Evolutionary conservation across 192 early-diverging fungal genomes (phyloP).

Genomic region (Coemansia erecta): DNA sequence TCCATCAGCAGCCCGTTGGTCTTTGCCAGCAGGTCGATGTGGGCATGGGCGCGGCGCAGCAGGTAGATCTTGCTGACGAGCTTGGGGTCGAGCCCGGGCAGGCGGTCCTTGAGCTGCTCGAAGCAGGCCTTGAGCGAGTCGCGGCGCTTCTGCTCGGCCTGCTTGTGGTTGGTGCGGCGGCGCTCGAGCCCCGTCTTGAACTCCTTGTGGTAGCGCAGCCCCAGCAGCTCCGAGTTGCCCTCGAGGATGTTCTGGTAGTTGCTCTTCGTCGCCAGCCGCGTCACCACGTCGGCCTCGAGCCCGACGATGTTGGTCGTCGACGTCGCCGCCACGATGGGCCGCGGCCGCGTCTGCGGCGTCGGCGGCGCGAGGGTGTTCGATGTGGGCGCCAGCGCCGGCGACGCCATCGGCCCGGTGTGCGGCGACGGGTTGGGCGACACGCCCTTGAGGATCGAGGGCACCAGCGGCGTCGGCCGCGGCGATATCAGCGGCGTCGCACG

Average conservation of each 20-base stretch:
- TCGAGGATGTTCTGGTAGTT: conserved; percentile 89
- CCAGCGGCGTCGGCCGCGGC: conserved; percentile 40
- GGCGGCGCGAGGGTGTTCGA: conserved; percentile 11
- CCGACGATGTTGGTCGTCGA: conserved; percentile 42
- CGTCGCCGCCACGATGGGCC: conserved; percentile 20
- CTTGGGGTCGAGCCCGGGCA: conserved; percentile 77
- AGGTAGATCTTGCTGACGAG: conserved; percentile 85
- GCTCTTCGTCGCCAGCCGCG: conserved; percentile 60
- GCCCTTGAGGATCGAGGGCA: conserved; percentile 33
- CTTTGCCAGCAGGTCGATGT: conserved; percentile 53
- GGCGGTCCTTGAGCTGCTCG: conserved; percentile 66
- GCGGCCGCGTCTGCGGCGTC: conserved; percentile 19
- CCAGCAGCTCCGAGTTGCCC: conserved; percentile 80
- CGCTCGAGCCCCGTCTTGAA: conserved; percentile 76
- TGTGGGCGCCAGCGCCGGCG: conserved; percentile 15
- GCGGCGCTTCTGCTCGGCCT: conserved; percentile 93
- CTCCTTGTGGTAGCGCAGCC: conserved; percentile 71
- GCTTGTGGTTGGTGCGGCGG: conserved; percentile 87
- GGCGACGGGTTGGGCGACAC: neutral
- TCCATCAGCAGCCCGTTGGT: conserved; percentile 15
- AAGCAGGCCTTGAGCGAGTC: conserved; percentile 92
- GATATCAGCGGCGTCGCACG: conserved; percentile 23
- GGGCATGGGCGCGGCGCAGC: conserved; percentile 64
- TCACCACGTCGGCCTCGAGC: conserved; percentile 50
- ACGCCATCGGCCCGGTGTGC: neutral